phyloP scores from a whole-genome alignment of 768 basidiomycete species.

The Strobilomyces confusus region DNA sequence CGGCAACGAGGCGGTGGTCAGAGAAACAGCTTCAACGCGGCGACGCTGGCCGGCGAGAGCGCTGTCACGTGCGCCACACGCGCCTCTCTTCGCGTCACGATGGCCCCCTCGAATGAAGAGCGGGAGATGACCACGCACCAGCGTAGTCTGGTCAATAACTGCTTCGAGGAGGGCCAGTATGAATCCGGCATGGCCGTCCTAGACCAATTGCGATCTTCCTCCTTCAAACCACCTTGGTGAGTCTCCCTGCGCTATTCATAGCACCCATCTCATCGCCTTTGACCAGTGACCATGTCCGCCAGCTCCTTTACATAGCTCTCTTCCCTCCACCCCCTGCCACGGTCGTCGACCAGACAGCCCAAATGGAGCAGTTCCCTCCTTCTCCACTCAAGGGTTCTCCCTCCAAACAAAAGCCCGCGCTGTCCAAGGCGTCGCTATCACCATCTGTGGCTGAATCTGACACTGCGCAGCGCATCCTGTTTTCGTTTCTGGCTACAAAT shows the following conservation, averaged over 20 bases:
- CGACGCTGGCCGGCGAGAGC: neutral
- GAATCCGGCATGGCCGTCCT: slow-evolving; percentile 62
- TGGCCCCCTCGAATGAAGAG: slow-evolving; percentile 26
- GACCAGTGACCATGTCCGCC: slow-evolving; percentile 57
- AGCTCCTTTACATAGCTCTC: slow-evolving; percentile 67
- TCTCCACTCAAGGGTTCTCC: slow-evolving; percentile 43
- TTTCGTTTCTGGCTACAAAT: slow-evolving; percentile 56
- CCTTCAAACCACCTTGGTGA: slow-evolving; percentile 56
- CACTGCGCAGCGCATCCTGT: slow-evolving; percentile 51
- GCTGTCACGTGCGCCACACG: slow-evolving; percentile 21
- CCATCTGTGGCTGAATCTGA: slow-evolving; percentile 44
- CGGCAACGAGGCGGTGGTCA: slow-evolving; percentile 19
- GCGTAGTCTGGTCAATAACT: slow-evolving; percentile 60
- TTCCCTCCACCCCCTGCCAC: slow-evolving; percentile 45
- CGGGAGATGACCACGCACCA: slow-evolving; percentile 46
- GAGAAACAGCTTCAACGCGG: neutral
- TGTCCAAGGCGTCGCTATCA: slow-evolving; percentile 38
- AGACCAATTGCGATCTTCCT: slow-evolving; percentile 56
- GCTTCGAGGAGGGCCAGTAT: slow-evolving; percentile 75
- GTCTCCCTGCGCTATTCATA: slow-evolving; percentile 24
- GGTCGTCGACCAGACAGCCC: slow-evolving; percentile 11
- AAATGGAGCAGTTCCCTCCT: slow-evolving; percentile 22
- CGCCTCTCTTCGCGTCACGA: neutral
- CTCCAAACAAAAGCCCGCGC: slow-evolving; percentile 42
- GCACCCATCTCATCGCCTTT: slow-evolving; percentile 11